These are phyloP conservation scores for Syncephalastrum contaminatum DNA, from an alignment of 371 early-diverging fungal genomes.

Conservation along the genomic window DNA sequence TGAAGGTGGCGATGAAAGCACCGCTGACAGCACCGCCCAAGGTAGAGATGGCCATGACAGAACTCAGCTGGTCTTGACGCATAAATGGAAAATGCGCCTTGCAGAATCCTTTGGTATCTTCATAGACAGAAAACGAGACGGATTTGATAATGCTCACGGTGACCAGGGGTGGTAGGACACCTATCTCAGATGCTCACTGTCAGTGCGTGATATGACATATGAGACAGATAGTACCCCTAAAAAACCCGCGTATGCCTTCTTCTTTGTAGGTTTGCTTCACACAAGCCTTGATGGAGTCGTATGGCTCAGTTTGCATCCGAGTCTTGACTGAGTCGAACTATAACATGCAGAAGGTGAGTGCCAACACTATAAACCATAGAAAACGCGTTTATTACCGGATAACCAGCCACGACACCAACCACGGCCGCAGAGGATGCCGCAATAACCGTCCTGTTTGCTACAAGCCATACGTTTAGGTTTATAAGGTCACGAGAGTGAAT, in stretches of 20 bases:
- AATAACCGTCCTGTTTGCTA: slow-evolving; percentile 59
- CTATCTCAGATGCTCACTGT: slow-evolving; percentile 21
- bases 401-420: slow-evolving; percentile 60
- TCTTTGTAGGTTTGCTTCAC: slow-evolving; percentile 64
- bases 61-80: slow-evolving; percentile 32
- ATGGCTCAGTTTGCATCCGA: slow-evolving; percentile 78
- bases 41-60: slow-evolving; percentile 52
- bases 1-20: slow-evolving; percentile 64
- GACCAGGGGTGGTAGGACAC: slow-evolving; percentile 72
- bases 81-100: slow-evolving; percentile 25
- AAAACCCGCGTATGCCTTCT: slow-evolving; percentile 75
- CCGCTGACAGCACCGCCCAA: slow-evolving; percentile 67
- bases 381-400: slow-evolving; percentile 36
- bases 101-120: slow-evolving; percentile 41
- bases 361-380: background rate
- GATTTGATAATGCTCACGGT: slow-evolving; percentile 79
- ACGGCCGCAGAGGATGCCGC: slow-evolving; percentile 65
- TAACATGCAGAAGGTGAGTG: background rate
- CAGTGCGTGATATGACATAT: background rate
- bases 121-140: slow-evolving; percentile 76
- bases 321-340: slow-evolving; percentile 81
- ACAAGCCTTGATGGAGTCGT: slow-evolving; percentile 67
- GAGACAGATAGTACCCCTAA: slow-evolving; percentile 47
- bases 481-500: background rate
- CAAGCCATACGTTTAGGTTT: background rate